A percentile compares a stretch with the other conserved stretches of the same genome.
phyloP scores from a whole-genome alignment of 371 early-diverging fungal species.

The Amoeboaphelidium occidentale region DNA sequence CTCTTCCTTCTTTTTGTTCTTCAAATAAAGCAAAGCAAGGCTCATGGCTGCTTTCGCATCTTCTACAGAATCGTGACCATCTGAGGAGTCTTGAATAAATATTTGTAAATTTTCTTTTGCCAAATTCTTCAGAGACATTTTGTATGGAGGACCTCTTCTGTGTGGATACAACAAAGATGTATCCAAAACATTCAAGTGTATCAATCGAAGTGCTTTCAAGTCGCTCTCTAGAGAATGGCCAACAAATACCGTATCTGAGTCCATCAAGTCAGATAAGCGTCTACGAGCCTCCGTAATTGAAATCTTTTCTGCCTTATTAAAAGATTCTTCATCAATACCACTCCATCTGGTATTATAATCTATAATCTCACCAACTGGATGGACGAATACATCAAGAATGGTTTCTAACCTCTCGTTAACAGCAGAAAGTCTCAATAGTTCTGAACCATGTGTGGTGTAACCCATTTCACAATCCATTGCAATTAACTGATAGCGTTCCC shows the following conservation, averaged over 20 bases:
- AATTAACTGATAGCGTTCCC: no score
- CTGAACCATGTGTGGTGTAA: no score
- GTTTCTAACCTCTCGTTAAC: slow-evolving; percentile 5
- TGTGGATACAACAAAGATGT: slow-evolving; percentile 10
- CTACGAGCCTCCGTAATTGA: neutral
- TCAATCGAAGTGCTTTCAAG: slow-evolving; percentile 8
- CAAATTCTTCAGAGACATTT: slow-evolving; percentile 1
- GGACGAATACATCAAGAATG: slow-evolving; percentile 11
- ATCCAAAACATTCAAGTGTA: slow-evolving; percentile 13
- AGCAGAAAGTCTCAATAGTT: slow-evolving; percentile 10
- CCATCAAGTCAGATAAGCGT: slow-evolving; percentile 9
- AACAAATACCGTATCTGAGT: slow-evolving; percentile 11
- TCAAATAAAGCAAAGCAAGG: no score
- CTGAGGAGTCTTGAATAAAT: neutral
- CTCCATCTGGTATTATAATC: slow-evolving; percentile 12
- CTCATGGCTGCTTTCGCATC: no score
- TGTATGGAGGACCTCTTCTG: neutral
- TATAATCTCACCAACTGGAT: slow-evolving; percentile 6
- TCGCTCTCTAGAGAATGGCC: slow-evolving; percentile 18
- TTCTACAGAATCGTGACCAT: slow-evolving; percentile 1
- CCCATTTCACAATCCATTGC: no score
- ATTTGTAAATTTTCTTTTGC: neutral
- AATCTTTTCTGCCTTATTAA: no score
- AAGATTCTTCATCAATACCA: slow-evolving; percentile 8
- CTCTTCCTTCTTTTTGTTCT: no score